Evolutionary conservation across 768 basidiomycete genomes (phyloP).

Genomic region (Lactarius tabidus): DNA sequence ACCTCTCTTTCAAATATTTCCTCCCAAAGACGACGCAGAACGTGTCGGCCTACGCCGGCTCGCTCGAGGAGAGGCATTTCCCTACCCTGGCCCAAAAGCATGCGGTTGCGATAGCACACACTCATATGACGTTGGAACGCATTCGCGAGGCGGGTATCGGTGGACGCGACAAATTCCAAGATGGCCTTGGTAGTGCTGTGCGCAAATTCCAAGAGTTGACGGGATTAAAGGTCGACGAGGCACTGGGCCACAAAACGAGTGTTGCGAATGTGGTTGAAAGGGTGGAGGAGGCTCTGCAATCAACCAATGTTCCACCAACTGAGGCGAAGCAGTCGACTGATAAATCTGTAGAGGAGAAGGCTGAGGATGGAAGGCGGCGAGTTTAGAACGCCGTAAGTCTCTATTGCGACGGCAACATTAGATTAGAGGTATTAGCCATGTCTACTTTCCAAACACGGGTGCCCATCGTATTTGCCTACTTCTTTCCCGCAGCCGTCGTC

Average conservation of each 20-base stretch:
- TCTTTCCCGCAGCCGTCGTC: neutral
- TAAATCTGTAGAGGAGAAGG: constrained; percentile 2
- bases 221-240: constrained; percentile 50
- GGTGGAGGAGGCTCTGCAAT: constrained; percentile 19
- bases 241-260: constrained; percentile 10
- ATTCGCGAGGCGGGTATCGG: constrained; percentile 48
- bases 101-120: constrained; percentile 57
- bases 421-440: constrained; percentile 16
- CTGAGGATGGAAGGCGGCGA: neutral
- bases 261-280: constrained; percentile 19
- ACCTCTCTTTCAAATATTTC: constrained; percentile 74
- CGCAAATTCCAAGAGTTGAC: constrained; percentile 62
- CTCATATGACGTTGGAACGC: constrained; percentile 54
- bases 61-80: constrained; percentile 66
- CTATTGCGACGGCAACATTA: constrained; percentile 5
- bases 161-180: constrained; percentile 43
- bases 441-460: constrained; percentile 6
- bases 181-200: constrained; percentile 45
- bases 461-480: neutral
- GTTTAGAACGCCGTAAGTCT: neutral
- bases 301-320: neutral
- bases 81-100: constrained; percentile 69
- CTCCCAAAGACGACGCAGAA: constrained; percentile 79
- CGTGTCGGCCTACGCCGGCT: constrained; percentile 57
- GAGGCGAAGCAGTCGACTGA: constrained; percentile 2